Percentiles rank a stretch among this genome's conserved stretches.
These are phyloP conservation scores for Lipomyces oligophaga DNA, from an alignment of 805 yeast species.

Conservation along the genomic window DNA sequence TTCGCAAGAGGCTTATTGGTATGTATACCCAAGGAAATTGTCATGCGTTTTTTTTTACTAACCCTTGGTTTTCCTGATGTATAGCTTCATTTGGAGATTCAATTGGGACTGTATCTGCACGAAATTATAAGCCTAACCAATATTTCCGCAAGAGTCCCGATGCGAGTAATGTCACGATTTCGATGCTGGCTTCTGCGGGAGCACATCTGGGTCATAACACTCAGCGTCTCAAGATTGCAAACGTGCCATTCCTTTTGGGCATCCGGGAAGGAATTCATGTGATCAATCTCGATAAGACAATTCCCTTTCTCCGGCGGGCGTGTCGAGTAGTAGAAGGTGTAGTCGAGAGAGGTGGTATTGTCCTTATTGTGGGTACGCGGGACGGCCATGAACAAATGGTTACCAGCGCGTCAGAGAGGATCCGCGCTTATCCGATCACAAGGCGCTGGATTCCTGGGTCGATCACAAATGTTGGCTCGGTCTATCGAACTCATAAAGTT, in stretches of 20 bases:
- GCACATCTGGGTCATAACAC: constrained; percentile 89
- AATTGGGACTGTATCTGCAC: background rate
- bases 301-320: constrained; percentile 71
- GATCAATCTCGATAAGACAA: constrained; percentile 82
- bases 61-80: constrained; percentile 13
- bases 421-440: constrained; percentile 75
- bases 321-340: constrained; percentile 80
- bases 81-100: background rate
- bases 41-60: too few species aligned
- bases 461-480: constrained; percentile 75
- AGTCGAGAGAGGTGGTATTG: constrained; percentile 77
- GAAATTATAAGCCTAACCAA: constrained; percentile 13
- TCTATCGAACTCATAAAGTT: constrained; percentile 56
- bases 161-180: constrained; percentile 51
- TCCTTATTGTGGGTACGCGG: constrained; percentile 79
- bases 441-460: constrained; percentile 94
- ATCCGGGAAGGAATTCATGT: constrained; percentile 86
- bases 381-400: constrained; percentile 72
- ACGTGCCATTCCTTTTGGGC: constrained; percentile 84
- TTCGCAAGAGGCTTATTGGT: too few species aligned
- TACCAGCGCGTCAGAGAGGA: constrained; percentile 71
- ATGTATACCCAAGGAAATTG: too few species aligned
- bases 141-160: constrained; percentile 6
- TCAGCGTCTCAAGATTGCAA: constrained; percentile 54
- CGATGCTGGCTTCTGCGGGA: constrained; percentile 81